phyloP scores from a whole-genome alignment of 768 basidiomycete genomes.

The Agrocybe praecox region DNA sequence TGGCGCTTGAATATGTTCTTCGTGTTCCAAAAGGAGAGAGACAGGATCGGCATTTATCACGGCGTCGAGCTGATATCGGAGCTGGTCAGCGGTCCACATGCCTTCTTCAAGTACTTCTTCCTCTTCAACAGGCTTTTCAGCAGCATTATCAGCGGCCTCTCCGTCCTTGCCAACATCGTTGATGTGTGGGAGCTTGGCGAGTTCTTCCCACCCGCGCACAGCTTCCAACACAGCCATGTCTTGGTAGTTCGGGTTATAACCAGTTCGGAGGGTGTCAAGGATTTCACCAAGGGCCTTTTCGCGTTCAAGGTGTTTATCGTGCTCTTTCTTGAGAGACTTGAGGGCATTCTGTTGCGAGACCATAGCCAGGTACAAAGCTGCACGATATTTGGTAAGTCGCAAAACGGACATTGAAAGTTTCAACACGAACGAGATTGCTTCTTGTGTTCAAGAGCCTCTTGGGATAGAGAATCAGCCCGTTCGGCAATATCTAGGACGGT shows the following conservation, averaged over 20 bases:
- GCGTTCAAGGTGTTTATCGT: conserved; percentile 72
- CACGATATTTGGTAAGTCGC: not conserved
- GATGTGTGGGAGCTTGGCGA: conserved; percentile 71
- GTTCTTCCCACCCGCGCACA: conserved; percentile 89
- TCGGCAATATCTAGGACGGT: conserved; percentile 68
- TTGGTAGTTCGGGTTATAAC: conserved; percentile 98
- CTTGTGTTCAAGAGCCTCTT: conserved; percentile 81
- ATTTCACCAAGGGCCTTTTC: conserved; percentile 83
- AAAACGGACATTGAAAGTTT: not conserved
- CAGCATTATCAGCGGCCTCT: conserved; percentile 22
- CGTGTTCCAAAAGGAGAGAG: conserved; percentile 75
- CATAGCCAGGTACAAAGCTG: conserved; percentile 82
- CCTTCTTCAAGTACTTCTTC: conserved; percentile 62
- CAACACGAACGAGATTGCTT: conserved; percentile 76
- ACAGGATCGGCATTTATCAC: conserved; percentile 71
- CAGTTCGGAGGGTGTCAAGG: conserved; percentile 73
- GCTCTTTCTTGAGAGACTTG: conserved; percentile 72
- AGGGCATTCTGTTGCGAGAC: conserved; percentile 75
- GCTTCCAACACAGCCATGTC: conserved; percentile 99
- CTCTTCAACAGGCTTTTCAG: conserved; percentile 13
- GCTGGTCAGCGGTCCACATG: conserved; percentile 59
- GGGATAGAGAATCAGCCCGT: conserved; percentile 74
- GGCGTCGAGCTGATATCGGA: conserved; percentile 57
- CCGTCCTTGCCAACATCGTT: conserved; percentile 64
- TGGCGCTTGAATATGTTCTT: conserved; percentile 60